These are phyloP conservation scores for Penicillium pulvis DNA, from an alignment of 495 filamentous ascomycete species.

Conservation along the genomic window DNA sequence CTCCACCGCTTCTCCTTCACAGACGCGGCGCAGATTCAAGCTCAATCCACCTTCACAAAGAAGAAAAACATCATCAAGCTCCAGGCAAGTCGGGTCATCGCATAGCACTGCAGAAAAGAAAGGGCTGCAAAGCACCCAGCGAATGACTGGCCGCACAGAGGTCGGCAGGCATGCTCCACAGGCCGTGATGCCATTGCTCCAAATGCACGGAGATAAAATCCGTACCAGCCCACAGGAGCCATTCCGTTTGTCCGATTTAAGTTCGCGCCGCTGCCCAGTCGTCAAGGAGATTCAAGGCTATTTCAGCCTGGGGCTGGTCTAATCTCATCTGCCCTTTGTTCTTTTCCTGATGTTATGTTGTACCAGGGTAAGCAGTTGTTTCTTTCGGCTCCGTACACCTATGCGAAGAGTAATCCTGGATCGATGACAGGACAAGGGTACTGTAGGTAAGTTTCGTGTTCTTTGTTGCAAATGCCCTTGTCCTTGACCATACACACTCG, in stretches of 20 bases:
- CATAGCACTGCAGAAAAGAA: background rate
- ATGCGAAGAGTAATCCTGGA: background rate
- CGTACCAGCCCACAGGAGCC: conserved; percentile 10
- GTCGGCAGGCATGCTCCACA: background rate
- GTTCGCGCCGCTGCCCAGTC: background rate
- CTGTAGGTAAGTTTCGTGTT: background rate
- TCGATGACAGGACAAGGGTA: background rate
- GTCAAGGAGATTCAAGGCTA: background rate
- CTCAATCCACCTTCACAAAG: background rate
- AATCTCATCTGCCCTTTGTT: background rate
- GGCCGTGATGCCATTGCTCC: conserved; percentile 15
- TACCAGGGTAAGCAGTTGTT: background rate
- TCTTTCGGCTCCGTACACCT: background rate
- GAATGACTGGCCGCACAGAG: conserved; percentile 2
- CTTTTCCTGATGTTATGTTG: background rate
- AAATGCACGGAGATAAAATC: conserved; percentile 21
- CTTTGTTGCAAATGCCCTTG: background rate
- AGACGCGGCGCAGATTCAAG: background rate
- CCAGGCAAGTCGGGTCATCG: background rate
- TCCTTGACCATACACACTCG: background rate
- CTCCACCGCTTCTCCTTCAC: background rate
- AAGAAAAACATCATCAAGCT: background rate
- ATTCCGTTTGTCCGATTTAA: background rate
- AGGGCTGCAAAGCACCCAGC: background rate
- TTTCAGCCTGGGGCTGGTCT: background rate